Evolutionary conservation across 176 grass and related monocot species (phyloP), one percentile per base, ranked within the genome.

Genomic region (Oryza glumipatula): DNA sequence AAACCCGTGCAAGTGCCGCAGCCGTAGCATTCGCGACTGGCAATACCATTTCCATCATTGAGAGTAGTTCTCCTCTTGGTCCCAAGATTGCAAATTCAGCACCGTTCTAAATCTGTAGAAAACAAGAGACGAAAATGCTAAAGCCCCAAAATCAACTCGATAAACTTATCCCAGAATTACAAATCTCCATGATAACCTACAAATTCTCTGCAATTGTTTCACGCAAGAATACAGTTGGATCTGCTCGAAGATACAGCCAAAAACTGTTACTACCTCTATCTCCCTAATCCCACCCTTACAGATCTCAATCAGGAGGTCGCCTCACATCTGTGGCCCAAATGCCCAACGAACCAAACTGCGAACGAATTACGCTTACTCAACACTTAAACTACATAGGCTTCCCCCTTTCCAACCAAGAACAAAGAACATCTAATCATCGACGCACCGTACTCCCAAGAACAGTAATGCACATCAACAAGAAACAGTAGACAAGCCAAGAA

Each of bases 1-100:
- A 88, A 35, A 88, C 67, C 72, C 86, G 85, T 68, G 76, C 58
- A 67, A 88, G 30, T 3, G 79, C 83, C 41, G 69, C 67, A 24
- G 64, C 73, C 0, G 86, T 92, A n/a, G 74, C 24, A 58, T 86
- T 92, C 79, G 80, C 72, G 19, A 89, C 19, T 23, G 74, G 46
- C 73, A 38, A 67, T 45, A 68, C 79, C 86, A 84, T 86, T 11
- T 78, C 72, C 72, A 74, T 72, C 0, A 3, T 48, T 48, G 14
- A 48, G 2, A 17, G 22, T n/a, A 48, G 9, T 35, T 35, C 3
- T 24, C 9, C 24, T 22, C 33, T 32, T 52, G 22, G 22, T 19
- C 23, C 44, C 22, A 74, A 49, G 22, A 74, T 32, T 41, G 43
- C 9, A 47, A 46, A 43, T 73, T 28, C 23, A 16, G 23, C 46